phyloP scores from a whole-genome alignment of 1,284 basidiomycete genomes.

The Malassezia yamatoensis region DNA sequence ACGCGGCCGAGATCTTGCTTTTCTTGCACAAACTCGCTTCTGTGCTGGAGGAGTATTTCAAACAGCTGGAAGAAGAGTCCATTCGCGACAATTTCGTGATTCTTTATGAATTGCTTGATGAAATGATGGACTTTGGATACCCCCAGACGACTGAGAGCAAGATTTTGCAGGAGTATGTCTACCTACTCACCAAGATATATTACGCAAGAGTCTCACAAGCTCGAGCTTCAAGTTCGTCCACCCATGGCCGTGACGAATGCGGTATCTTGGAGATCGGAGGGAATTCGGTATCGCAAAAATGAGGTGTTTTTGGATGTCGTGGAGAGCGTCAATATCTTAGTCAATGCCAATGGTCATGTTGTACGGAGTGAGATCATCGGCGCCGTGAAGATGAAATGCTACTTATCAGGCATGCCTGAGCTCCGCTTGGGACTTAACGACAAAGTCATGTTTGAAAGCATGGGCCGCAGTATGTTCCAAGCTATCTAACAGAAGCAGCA shows the following conservation, averaged over 20 bases:
- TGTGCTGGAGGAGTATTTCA: conserved; percentile 89
- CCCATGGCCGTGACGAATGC: conserved; percentile 98
- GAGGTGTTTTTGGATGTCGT: conserved; percentile 98
- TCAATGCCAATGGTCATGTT: conserved; percentile 92
- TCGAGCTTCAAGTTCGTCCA: conserved; percentile 88
- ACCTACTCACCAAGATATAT: conserved; percentile 62
- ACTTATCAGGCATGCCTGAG: conserved; percentile 97
- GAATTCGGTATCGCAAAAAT: conserved; percentile 95
- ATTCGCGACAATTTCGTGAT: conserved; percentile 97
- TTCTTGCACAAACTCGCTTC: conserved; percentile 80
- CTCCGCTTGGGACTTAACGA: conserved; percentile 90
- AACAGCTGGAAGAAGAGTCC: conserved; percentile 96
- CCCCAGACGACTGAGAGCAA: conserved; percentile 99
- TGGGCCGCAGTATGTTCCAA: conserved; percentile 64
- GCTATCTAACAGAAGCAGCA: conserved; percentile 52
- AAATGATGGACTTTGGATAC: conserved; percentile 99
- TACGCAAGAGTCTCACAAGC: conserved; percentile 96
- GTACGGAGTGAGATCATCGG: conserved; percentile 95
- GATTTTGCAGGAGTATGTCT: conserved; percentile 85
- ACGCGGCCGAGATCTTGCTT: conserved; percentile 89
- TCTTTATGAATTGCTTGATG: conserved; percentile 87
- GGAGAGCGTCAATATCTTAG: conserved; percentile 90
- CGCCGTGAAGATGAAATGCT: conserved; percentile 99
- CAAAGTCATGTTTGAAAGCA: conserved; percentile 98
- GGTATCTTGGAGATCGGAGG: conserved; percentile 95